Base-by-base conservation (phyloP, 805 yeast species). In the Metschnikowia proteae region DNA sequence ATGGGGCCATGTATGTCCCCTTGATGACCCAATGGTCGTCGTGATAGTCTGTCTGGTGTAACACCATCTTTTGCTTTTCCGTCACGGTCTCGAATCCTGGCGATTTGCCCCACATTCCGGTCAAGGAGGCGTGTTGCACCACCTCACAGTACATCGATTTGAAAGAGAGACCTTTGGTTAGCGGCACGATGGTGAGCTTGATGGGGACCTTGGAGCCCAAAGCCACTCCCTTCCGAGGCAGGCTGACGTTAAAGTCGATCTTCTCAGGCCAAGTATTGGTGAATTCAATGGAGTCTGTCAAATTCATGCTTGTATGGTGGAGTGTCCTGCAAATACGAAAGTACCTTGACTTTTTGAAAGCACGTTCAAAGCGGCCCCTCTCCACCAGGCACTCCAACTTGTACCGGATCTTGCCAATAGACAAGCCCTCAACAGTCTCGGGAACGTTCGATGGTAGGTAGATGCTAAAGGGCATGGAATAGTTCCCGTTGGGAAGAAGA, bases 251-350 rank as follows among this genome's bases (percentile, higher is more conserved):
- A 55, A 79, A 79, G 52, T 79, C 80, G 26, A 78, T 65, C 53
- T 79, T 79, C 0, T 72, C 73, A 0, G 81, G 75, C 84, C 84
- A 79, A 2, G 74, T 67, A 55, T 76, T 77, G 50, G 70, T 71
- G 43, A 78, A 70, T 26, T 77, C 75, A 37, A 76, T 69, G 40
- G 70, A 71, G 53, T 77, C 79, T 30, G 63, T 59, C 17, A 75
- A 57, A 34, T 66, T 61, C 35, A 72, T 47, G 57, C 68, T 74
- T 9, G 68, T 60, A 0, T 73, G 71, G 23, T 75, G 68, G 13
- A 75, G 67, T 0, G 78, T 71, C 49, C 82, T 63, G 6, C 73
- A 60, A 6, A 79, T 62, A 28, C 82, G 61, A 3, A 79, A 45
- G 52, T 74, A 74, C 47, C 73, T 74, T 10, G 64, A 52, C 30